Evolutionary conservation across 2,329 filamentous ascomycete species (phyloP), one percentile per base, ranked within the genome.

Genomic region (Ophiocordyceps robertsii): DNA sequence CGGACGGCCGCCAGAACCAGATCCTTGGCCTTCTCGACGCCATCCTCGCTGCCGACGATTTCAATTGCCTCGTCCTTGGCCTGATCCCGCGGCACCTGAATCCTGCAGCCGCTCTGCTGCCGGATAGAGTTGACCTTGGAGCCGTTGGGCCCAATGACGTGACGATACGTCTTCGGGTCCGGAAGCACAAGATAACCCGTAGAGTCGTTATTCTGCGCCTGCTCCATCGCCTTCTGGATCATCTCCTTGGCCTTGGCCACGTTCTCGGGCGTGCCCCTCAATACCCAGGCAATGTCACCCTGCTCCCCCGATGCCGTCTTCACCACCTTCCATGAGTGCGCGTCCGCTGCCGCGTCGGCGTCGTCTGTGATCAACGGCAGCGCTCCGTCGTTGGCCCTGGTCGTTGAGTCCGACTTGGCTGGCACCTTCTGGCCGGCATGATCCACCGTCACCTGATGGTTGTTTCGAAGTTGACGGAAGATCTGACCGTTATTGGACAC

Each of bases 291-390:
- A 52, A 92, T 89, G 8, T 82, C 79, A 24, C 80, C 81, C 35
- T 79, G 72, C 47, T 80, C 77, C n/a, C 65, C 64, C 33, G 75
- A 73, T 24, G 63, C 57, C 40, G 65, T 66, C 56, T 87, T 79
- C 46, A 93, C 75, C 12, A 92, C 67, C 51, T 84, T 84, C 87
- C 89, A 98, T 2, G 84, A 86, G 67, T 94, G 80, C 19, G 71
- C 75, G 48, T 84, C 79, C 7, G 76, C 69, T 19, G 72, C 62
- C 12, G 73, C 66, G 13, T 79, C 75, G 1, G 75, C 73, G 41
- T 92, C 85, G 56, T 96, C 92, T 1, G 89, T 96, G 63, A 96
- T 96, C 51, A 98, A 65, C n/a, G 92, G 92, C 44, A 94, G 73
- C 33, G 77, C 64, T 39, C 69, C 73, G 37, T 75, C 77, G 49